phyloP scores from a whole-genome alignment of 768 basidiomycete genomes.

The Lepiota brunneoincarnata region DNA sequence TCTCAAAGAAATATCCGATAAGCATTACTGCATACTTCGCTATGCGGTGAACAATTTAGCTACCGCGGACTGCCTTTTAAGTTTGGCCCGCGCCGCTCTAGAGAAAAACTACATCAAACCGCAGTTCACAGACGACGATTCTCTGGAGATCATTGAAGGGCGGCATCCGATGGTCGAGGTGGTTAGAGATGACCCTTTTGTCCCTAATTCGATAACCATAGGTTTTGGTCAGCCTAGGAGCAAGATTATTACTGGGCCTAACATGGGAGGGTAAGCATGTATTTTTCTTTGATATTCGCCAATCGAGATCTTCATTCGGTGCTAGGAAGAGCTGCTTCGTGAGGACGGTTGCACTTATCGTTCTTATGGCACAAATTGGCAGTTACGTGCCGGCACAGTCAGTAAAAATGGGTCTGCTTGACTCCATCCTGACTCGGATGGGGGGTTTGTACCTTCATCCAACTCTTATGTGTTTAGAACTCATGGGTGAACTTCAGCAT shows the following conservation, averaged over 20 bases:
- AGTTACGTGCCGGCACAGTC: conserved; percentile 84
- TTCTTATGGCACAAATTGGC: conserved; percentile 89
- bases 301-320: neutral
- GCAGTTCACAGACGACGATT: conserved; percentile 61
- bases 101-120: conserved; percentile 79
- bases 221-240: conserved; percentile 49
- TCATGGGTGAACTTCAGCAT: conserved; percentile 44
- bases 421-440: conserved; percentile 87
- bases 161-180: conserved; percentile 93
- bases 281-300: neutral
- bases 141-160: conserved; percentile 75
- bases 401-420: conserved; percentile 75
- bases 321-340: conserved; percentile 81
- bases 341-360: conserved; percentile 74
- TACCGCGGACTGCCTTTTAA: conserved; percentile 81
- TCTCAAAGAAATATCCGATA: conserved; percentile 62
- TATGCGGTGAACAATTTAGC: conserved; percentile 80
- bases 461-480: neutral
- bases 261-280: conserved; percentile 67
- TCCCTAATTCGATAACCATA: conserved; percentile 77
- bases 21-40: conserved; percentile 70
- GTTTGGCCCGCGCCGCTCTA: conserved; percentile 77
- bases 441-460: conserved; percentile 53
- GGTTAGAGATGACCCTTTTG: conserved; percentile 74
- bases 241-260: conserved; percentile 82